Base-by-base conservation (phyloP, 2,329 filamentous ascomycete genomes). In the Scorias spongiosa region DNA sequence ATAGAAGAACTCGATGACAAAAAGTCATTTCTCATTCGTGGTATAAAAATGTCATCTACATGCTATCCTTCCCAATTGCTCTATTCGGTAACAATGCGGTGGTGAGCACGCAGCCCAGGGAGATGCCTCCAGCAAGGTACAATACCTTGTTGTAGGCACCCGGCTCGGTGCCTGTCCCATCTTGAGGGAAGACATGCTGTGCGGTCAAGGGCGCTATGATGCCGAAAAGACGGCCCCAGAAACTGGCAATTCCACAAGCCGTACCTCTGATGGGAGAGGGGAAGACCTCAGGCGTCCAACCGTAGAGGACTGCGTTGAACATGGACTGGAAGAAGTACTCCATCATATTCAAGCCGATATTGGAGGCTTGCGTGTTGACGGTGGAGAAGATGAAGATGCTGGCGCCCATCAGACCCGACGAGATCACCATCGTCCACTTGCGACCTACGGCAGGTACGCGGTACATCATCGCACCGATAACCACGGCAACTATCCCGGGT, bases 191-290 rank as follows among this genome's bases (percentile, higher is more conserved):
- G 3, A 58, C 54, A n/a, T 69, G 60, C 49, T 74, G 68, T 4
- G 71, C 72, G 43, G 74, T 72, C 32, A 77, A 52, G 0, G 75
- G 75, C 32, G 70, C 72, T 12, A 78, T 66, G 39, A 78, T 77
- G 9, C 71, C 70, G 49, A 75, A 75, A 18, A 78, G 43, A 2
- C 75, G 57, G 1, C 75, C 75, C 71, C 72, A 76, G 52, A 76
- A 78, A 46, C 70, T 72, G 2, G 74, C 72, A 10, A 76, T 48
- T 0, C 75, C 75, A 50, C 69, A 72, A 0, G 75, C 62, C 1
- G 69, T 74, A 3, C 70, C 71, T 30, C 70, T 56, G 12, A 74
- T 66, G 0, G 66, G 65, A 2, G 71, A 68, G 0, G 70, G 68
- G 47, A 72, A 73, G 5, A 66, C 64, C 49, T 72, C 70, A 1